Evolutionary conservation across 2,329 filamentous ascomycete genomes (phyloP), one percentile per base, ranked within the genome.

Genomic region (Fusarium sp.): DNA sequence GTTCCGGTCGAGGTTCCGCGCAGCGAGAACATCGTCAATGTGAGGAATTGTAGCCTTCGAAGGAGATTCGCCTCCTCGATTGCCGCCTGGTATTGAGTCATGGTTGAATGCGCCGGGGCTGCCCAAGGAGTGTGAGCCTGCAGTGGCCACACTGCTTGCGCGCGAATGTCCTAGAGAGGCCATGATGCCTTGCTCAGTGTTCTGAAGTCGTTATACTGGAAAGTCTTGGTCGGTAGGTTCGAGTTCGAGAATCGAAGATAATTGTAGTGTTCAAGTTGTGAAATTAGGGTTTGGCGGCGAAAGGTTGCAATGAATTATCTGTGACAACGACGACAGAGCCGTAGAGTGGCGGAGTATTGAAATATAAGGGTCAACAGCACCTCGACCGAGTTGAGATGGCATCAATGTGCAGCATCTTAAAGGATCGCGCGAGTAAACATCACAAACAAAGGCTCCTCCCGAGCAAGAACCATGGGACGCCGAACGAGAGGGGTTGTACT

Each of bases 21-120:
- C 82, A 21, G 83, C 84, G 30, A 85, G 83, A 43, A 89, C 80
- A 76, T 90, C 88, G 68, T 88, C 85, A 73, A 90, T 86, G 73
- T 90, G 88, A 23, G 86, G 85, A 28, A 88, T 80, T 23, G 84
- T 81, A 33, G 83, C 74, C 54, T 73, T 77, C 13, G 75, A 75
- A 11, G 79, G 72, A 43, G 67, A 28, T 52, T 75, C 75, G 47
- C 73, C 71, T 71, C 78, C 80, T 74, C 80, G 78, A 33, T 73
- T 75, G 42, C 76, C 76, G 56, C 74, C 71, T 65, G 75, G 77
- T 71, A 76, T 77, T 37, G 79, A 68, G 50, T 80, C 76, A 63
- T 79, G 76, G 57, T 75, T 77, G 65, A 79, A 75, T 69, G 76
- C 75, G 63, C 77, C 75, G 75, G 80, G 76, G 67, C 74, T 72